Conservation (phyloP, 192 early-diverging fungal species). For the Phycomyces nitens region DNA sequence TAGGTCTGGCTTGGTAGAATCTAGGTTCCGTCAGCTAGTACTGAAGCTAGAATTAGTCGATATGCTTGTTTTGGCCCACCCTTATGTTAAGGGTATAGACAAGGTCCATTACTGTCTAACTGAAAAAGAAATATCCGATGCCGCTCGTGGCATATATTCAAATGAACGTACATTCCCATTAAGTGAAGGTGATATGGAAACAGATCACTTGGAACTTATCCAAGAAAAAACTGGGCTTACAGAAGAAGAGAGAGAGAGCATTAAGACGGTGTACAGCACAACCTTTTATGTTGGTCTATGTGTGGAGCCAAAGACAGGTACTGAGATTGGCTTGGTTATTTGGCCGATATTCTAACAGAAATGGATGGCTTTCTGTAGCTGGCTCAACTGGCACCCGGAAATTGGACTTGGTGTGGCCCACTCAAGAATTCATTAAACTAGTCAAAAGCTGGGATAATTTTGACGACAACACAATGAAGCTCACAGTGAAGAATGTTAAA, state of each 20-base stretch:
- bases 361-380: conserved; percentile 24
- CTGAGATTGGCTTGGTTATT: background rate
- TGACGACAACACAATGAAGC: conserved; percentile 63
- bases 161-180: conserved; percentile 36
- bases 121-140: conserved; percentile 63
- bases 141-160: conserved; percentile 61
- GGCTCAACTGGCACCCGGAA: conserved; percentile 51
- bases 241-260: conserved; percentile 14
- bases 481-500: conserved; percentile 57
- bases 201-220: conserved; percentile 17
- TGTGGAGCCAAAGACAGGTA: conserved; percentile 57
- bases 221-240: conserved; percentile 26
- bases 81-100: conserved; percentile 86
- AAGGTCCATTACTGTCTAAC: conserved; percentile 59
- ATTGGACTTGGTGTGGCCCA: conserved; percentile 80
- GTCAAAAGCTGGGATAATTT: conserved; percentile 82
- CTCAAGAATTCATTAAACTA: conserved; percentile 76
- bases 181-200: conserved; percentile 32
- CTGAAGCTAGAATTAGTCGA: conserved; percentile 78
- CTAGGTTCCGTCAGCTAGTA: conserved; percentile 83
- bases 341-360: background rate
- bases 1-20: conserved; percentile 89
- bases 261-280: conserved; percentile 62
- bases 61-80: conserved; percentile 73
- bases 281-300: conserved; percentile 88